Conservation (phyloP, 2,329 filamentous ascomycete species). For the Bipolaris cookei region DNA sequence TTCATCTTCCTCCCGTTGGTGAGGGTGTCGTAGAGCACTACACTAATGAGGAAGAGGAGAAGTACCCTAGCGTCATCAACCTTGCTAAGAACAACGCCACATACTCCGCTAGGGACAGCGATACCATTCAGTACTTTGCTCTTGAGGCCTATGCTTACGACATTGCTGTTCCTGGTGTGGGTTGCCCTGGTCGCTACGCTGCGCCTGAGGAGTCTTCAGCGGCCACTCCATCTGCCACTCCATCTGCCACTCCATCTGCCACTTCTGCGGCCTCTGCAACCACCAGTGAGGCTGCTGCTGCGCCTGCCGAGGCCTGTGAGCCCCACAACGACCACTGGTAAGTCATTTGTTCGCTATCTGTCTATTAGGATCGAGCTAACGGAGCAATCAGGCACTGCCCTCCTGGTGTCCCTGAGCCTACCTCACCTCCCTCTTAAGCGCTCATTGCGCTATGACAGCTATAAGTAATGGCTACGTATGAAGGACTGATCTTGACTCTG, state of each 20-base stretch:
- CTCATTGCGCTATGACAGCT: background rate
- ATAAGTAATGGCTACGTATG: background rate
- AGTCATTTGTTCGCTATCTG: background rate
- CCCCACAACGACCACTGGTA: conserved; percentile 35
- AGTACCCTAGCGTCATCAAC: conserved; percentile 62
- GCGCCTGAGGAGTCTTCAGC: conserved; percentile 11
- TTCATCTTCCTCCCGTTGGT: conserved; percentile 67
- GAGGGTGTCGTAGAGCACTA: conserved; percentile 68
- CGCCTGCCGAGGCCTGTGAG: conserved; percentile 22
- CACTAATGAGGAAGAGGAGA: conserved; percentile 64
- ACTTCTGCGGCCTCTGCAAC: conserved; percentile 10
- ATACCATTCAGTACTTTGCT: conserved; percentile 72
- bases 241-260: background rate
- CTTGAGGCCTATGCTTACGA: conserved; percentile 71
- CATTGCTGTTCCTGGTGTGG: conserved; percentile 66
- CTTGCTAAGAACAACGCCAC: conserved; percentile 60
- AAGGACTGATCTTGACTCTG: background rate
- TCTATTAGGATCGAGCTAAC: background rate
- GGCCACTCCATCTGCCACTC: conserved; percentile 11
- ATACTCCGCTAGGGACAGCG: conserved; percentile 62
- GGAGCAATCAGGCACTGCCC: conserved; percentile 27
- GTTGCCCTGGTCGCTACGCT: conserved; percentile 60
- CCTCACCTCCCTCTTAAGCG: conserved; percentile 27
- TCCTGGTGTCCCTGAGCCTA: conserved; percentile 33
- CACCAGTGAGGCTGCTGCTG: conserved; percentile 5